Base-by-base conservation (phyloP, 2,329 filamentous ascomycete genomes). In the Bretziella fagacearum region DNA sequence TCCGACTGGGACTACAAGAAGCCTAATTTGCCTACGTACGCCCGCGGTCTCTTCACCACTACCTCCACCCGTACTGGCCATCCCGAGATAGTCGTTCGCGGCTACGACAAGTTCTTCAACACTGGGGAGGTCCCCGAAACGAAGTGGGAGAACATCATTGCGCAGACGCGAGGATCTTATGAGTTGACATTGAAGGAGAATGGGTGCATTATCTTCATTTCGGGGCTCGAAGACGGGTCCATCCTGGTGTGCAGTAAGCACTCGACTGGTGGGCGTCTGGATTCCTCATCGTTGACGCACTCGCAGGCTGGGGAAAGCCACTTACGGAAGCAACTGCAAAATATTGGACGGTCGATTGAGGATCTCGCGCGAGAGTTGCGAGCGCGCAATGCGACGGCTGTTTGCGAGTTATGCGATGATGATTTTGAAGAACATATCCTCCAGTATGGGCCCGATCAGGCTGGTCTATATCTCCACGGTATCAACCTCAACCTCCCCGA, bases 61-160 rank as follows among this genome's bases (percentile, higher is more conserved):
- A 73, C 65, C 53, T 79, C 74, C 52, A 66, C 70, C 43, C 67
- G 73, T 22, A 77, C 77, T 6, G 67, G 74, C 6, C 20, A 26
- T 7, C 66, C 74, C 10, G 84, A 94, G 61, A 95, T 98, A 55
- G 82, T 74, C 1, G 77, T 85, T 42, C 74, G 91, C 55, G 91
- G 91, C 44, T 98, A 98, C 63, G 89, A 98, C 69, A 98, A 98
- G 64, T 98, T 98, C 67, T 98, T 98, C 74, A 98, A 98, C 56
- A 73, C 84, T 33, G 74, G 75, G 44, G 91, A 98, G 64, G 81
- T 93, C 6, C 62, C 66, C 40, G 76, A 81, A 53, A 98, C 91
- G 3, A 73, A 79, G 56, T 98, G 91, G 91, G 62, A 67, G 13
- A 83, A 81, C 57, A 84, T 98, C 51, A 69, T 81, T 58, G 63